Conservation (phyloP, 225 moss, liverwort and hornwort species). For the Marchantia polymorpha region DNA sequence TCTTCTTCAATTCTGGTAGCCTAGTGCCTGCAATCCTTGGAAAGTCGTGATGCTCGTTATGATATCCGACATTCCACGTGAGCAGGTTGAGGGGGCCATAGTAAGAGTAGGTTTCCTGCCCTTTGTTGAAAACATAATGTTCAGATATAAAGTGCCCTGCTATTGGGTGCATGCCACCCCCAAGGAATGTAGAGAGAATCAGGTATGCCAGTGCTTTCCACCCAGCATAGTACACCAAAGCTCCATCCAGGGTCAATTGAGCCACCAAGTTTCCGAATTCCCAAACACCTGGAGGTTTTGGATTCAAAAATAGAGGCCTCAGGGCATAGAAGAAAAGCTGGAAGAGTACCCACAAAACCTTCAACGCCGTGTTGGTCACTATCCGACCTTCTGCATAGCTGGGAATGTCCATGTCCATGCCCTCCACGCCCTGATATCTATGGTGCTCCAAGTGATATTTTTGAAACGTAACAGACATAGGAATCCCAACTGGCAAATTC, state of each 20-base stretch:
- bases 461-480: constrained; percentile 96
- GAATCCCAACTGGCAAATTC: constrained; percentile 84
- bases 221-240: constrained; percentile 56
- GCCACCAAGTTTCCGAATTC: constrained; percentile 70
- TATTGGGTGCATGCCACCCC: constrained; percentile 92
- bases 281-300: constrained; percentile 84
- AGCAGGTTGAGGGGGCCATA: constrained; percentile 83
- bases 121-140: constrained; percentile 70
- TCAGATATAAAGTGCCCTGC: constrained; percentile 97
- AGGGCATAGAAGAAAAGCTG: constrained; percentile 97
- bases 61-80: constrained; percentile 97
- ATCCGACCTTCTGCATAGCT: constrained; percentile 79
- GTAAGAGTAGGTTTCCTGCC: constrained; percentile 94
- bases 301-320: constrained; percentile 86
- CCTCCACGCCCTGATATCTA: constrained; percentile 89
- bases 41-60: constrained; percentile 97
- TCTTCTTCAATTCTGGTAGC: constrained; percentile 71
- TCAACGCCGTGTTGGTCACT: constrained; percentile 58
- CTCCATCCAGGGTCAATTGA: constrained; percentile 58
- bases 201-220: constrained; percentile 76
- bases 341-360: constrained; percentile 76
- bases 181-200: constrained; percentile 81
- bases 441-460: constrained; percentile 99
- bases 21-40: constrained; percentile 88
- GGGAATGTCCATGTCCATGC: constrained; percentile 97